Conservation (phyloP, 2,329 filamentous ascomycete genomes). For the Diplodia intermedia region DNA sequence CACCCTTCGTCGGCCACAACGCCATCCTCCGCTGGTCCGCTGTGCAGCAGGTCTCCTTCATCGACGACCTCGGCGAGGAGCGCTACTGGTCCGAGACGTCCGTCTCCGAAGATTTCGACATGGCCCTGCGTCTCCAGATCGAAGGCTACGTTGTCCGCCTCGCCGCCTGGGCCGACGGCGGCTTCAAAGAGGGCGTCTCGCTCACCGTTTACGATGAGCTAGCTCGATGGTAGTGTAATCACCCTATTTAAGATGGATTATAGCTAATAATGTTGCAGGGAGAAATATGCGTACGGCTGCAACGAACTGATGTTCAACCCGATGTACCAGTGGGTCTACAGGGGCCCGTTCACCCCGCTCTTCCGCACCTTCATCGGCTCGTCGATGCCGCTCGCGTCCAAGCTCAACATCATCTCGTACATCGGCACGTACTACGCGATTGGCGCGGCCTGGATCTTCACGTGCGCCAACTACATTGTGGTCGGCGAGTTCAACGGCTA, state of each 20-base stretch:
- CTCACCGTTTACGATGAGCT: slow-evolving; percentile 76
- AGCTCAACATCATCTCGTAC: slow-evolving; percentile 74
- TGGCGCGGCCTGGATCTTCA: slow-evolving; percentile 70
- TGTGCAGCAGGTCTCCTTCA: slow-evolving; percentile 63
- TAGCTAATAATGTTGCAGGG: slow-evolving; percentile 45
- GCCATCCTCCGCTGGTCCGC: slow-evolving; percentile 75
- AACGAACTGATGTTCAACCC: slow-evolving; percentile 76
- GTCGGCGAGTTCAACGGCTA: slow-evolving; percentile 72
- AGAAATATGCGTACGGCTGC: slow-evolving; percentile 76
- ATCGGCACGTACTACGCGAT: slow-evolving; percentile 77
- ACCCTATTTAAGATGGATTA: no score
- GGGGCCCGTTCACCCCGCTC: slow-evolving; percentile 69
- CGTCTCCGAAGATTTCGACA: slow-evolving; percentile 81
- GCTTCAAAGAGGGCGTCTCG: slow-evolving; percentile 76
- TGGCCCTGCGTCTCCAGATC: slow-evolving; percentile 74
- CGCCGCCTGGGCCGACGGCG: slow-evolving; percentile 71
- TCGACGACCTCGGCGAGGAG: slow-evolving; percentile 65
- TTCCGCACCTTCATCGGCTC: slow-evolving; percentile 67
- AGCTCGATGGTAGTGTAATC: slow-evolving; percentile 58
- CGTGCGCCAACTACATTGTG: slow-evolving; percentile 72
- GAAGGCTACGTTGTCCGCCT: slow-evolving; percentile 71
- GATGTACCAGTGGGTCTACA: slow-evolving; percentile 65
- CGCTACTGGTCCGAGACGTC: slow-evolving; percentile 78
- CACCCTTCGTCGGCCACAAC: slow-evolving; percentile 80
- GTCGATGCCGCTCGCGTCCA: slow-evolving; percentile 69